These are phyloP conservation scores for Hanseniaspora jakobsenii DNA, from an alignment of 805 yeast species.

Conservation along the genomic window DNA sequence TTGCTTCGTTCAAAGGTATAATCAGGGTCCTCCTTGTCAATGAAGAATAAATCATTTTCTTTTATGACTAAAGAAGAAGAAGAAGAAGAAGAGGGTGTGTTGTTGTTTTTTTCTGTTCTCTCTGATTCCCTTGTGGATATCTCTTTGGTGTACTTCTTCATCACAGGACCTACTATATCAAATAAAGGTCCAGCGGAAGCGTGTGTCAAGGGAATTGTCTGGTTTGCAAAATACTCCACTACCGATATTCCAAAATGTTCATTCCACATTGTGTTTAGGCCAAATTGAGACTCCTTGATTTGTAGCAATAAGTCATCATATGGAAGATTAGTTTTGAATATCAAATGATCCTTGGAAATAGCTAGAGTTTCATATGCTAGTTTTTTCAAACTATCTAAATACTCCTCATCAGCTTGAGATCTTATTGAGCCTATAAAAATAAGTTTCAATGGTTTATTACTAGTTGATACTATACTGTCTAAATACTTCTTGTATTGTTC, in stretches of 20 bases:
- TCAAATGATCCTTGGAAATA: constrained; percentile 33
- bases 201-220: constrained; percentile 79
- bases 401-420: constrained; percentile 47
- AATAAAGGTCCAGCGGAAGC: constrained; percentile 89
- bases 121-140: too few species aligned
- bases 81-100: too few species aligned
- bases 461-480: constrained; percentile 13
- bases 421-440: constrained; percentile 79
- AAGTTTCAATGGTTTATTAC: constrained; percentile 37
- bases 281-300: constrained; percentile 50
- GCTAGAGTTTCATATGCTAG: constrained; percentile 33
- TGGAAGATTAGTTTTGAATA: constrained; percentile 62
- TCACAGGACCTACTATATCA: constrained; percentile 54
- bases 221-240: constrained; percentile 81
- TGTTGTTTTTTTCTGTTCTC: too few species aligned
- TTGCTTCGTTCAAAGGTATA: constrained; percentile 24
- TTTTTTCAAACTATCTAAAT: constrained; percentile 39
- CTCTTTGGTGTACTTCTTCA: neutral
- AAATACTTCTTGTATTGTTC: constrained; percentile 50
- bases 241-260: constrained; percentile 98
- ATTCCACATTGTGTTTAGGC: constrained; percentile 97
- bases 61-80: too few species aligned
- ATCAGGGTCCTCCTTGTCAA: constrained; percentile 62
- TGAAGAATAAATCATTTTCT: constrained; percentile 75
- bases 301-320: constrained; percentile 48